phyloP scores from a whole-genome alignment of 768 basidiomycete species.

The Sporobolomyces phaffii region DNA sequence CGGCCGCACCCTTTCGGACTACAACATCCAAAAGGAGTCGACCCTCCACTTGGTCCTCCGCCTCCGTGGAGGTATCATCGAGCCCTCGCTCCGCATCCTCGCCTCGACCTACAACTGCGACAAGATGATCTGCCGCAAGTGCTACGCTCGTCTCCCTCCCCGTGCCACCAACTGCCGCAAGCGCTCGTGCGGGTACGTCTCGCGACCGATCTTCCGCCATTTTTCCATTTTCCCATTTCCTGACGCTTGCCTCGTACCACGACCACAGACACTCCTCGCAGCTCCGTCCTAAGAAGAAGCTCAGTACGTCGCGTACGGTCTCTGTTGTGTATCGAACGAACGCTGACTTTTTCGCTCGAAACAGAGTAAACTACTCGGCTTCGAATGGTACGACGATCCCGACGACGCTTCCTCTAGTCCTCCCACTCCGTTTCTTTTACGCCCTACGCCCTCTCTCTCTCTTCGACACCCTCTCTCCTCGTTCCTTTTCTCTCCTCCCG shows the following conservation, averaged over 20 bases:
- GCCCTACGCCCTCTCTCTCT: too few species aligned
- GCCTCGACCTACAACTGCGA: slow-evolving; percentile 83
- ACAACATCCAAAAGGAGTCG: slow-evolving; percentile 77
- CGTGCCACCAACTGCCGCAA: slow-evolving; percentile 99
- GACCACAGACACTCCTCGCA: slow-evolving; percentile 45
- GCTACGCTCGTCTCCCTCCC: slow-evolving; percentile 98
- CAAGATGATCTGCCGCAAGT: slow-evolving; percentile 72
- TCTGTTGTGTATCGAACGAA: too few species aligned
- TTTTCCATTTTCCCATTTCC: background rate
- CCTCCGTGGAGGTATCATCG: slow-evolving; percentile 97
- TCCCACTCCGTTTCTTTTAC: too few species aligned
- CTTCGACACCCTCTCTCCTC: too few species aligned
- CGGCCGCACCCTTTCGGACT: slow-evolving; percentile 81
- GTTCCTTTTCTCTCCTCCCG: background rate
- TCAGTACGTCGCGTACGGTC: too few species aligned
- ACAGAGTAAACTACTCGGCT: slow-evolving; percentile 18
- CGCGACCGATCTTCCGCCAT: slow-evolving; percentile 45
- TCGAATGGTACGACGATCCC: too few species aligned
- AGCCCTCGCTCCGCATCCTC: slow-evolving; percentile 95
- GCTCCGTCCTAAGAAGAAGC: slow-evolving; percentile 74
- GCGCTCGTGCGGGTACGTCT: slow-evolving; percentile 66
- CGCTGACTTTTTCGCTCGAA: background rate
- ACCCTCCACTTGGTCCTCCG: slow-evolving; percentile 91
- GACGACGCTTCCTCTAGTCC: too few species aligned
- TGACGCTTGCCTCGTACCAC: background rate